Evolutionary conservation across 192 early-diverging fungal species (phyloP).

Genomic region (Backusella luteola): DNA sequence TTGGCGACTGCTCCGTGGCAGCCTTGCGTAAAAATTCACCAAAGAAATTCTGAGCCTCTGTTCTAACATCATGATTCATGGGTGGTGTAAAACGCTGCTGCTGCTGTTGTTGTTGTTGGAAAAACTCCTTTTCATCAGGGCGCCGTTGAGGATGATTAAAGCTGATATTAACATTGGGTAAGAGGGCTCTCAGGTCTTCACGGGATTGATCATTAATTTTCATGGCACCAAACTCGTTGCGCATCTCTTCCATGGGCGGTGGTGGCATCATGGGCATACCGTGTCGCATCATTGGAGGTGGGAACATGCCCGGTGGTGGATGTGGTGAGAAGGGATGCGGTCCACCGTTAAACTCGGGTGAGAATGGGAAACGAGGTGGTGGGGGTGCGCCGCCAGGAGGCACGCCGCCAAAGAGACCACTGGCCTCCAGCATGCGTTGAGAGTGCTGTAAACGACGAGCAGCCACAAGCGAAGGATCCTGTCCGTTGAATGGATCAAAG

Average conservation of each 20-base stretch:
- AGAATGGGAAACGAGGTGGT: conserved; percentile 11
- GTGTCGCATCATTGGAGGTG: conserved; percentile 17
- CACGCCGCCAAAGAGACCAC: conserved; percentile 22
- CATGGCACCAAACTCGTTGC: conserved; percentile 10
- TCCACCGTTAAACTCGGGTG: not conserved
- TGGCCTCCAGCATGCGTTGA: conserved; percentile 34
- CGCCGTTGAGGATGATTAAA: conserved; percentile 37
- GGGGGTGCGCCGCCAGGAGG: conserved; percentile 3
- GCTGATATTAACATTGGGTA: conserved; percentile 64
- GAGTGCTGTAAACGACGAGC: conserved; percentile 36
- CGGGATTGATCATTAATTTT: conserved; percentile 6
- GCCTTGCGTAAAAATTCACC: conserved; percentile 59
- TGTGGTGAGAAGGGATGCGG: conserved; percentile 8
- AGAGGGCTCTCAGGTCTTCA: conserved; percentile 52
- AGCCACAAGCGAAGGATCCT: conserved; percentile 31
- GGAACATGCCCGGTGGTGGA: conserved; percentile 17
- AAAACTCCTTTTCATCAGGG: not conserved
- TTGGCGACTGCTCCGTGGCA: conserved; percentile 27
- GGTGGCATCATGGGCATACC: conserved; percentile 6
- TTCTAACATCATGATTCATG: conserved; percentile 17
- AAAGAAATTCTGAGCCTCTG: conserved; percentile 57
- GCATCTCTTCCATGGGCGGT: not conserved
- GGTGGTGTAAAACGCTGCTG: not conserved
- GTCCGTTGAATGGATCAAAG: conserved; percentile 33
- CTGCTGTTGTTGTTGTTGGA: conserved; percentile 14